Evolutionary conservation across 495 filamentous ascomycete genomes (phyloP).

Genomic region (Penicillium mononematosum): DNA sequence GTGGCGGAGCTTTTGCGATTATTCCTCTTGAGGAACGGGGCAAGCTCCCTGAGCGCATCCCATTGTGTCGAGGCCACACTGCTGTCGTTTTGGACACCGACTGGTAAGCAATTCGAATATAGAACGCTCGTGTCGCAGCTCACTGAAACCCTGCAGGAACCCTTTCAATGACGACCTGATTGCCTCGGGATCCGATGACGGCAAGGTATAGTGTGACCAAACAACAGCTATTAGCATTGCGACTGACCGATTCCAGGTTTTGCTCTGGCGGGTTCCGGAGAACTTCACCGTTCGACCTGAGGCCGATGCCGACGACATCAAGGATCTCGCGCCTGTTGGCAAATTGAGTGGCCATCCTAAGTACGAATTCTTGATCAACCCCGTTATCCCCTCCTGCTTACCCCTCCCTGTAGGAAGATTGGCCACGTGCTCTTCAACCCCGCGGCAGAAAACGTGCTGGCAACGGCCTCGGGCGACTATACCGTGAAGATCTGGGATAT

Average conservation of each 20-base stretch:
- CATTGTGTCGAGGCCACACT: slow-evolving; percentile 93
- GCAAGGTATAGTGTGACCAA: slow-evolving; percentile 59
- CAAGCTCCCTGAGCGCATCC: slow-evolving; percentile 86
- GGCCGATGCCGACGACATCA: slow-evolving; percentile 66
- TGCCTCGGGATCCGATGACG: slow-evolving; percentile 93
- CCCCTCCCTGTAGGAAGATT: slow-evolving; percentile 65
- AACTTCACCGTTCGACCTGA: slow-evolving; percentile 81
- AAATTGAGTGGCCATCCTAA: slow-evolving; percentile 69
- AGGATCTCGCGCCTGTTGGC: slow-evolving; percentile 75
- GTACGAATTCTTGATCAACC: slow-evolving; percentile 26
- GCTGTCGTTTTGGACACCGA: slow-evolving; percentile 95
- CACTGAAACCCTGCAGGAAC: slow-evolving; percentile 61
- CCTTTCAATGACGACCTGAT: slow-evolving; percentile 93
- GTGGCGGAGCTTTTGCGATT: slow-evolving; percentile 95
- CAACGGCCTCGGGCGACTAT: slow-evolving; percentile 91
- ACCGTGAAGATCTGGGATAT: slow-evolving; percentile 97
- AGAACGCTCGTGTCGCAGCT: slow-evolving; percentile 7
- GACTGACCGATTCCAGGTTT: slow-evolving; percentile 54
- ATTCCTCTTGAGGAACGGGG: slow-evolving; percentile 88
- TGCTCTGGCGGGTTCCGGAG: slow-evolving; percentile 93
- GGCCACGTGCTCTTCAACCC: slow-evolving; percentile 98
- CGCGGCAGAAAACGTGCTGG: slow-evolving; percentile 90
- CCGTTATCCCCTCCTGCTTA: slow-evolving; percentile 14
- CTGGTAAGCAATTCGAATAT: slow-evolving; percentile 61
- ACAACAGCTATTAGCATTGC: not conserved